Base-by-base conservation (phyloP, 345 rosid species). In the Tarenaya hassleriana region DNA sequence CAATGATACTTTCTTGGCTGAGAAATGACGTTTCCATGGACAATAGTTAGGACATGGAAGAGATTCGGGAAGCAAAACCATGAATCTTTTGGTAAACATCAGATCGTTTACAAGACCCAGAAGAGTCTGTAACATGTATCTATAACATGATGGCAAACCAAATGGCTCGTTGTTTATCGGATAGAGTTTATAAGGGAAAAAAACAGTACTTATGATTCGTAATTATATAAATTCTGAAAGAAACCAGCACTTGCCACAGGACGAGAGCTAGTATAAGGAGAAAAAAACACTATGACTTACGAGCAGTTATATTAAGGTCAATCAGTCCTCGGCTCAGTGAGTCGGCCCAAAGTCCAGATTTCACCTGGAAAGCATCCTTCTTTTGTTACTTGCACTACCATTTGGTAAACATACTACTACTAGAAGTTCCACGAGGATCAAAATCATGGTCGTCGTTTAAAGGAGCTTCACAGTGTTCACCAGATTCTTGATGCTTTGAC, bases 311-410 rank as follows among this genome's bases (percentile, higher is more conserved):
- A 49, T 94, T 88, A 34, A 94, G 99, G 77, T 88, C 99, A 73
- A 94, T 88, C 35, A 94, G 58, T 48, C 99, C 99, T 52, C 97
- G 95, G 79, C 82, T 94, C 34, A 94, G 72, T 29, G 99, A 83
- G 80, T 94, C 95, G 53, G 95, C 80, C 99, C 99, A 94, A 57
- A 94, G 77, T 67, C 97, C 97, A 53, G 99, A 94, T 53, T 83
- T 88, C 63, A 94, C 87, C 62, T 76, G 77, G 71, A 94, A 86
- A 50, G 54, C 18, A 33, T 77, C 88, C 67, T 82, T 83, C 79
- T 75, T 79, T 52, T 68, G 73, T 69, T 70, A 53, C 72, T 58
- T 48, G 62, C 59, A 67, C 62, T 63, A 17, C 50, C 71, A 40
- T 60, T 80, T 50, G 12, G 43, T 51, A 8, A 47, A 76, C 97